Evolutionary conservation across 1,139 yeast genomes (phyloP).

Genomic region (Yamadazyma spencermartinsiae): DNA sequence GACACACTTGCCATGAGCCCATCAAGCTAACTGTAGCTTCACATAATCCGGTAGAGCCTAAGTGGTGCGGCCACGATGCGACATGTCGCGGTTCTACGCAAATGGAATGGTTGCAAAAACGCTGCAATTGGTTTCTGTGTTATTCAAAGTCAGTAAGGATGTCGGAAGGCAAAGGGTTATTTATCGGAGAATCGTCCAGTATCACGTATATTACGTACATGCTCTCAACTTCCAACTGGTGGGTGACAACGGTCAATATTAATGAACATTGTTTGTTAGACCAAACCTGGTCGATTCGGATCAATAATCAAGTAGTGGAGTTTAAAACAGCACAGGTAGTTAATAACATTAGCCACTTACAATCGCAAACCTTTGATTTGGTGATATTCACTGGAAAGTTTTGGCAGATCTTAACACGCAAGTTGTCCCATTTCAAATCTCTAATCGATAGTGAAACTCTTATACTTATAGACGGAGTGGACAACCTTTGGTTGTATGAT

Average conservation of each 20-base stretch:
- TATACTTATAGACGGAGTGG: conserved; percentile 18
- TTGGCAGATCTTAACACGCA: conserved; percentile 5
- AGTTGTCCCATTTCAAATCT: conserved; percentile 6
- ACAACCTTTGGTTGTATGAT: conserved; percentile 18
- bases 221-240: conserved; percentile 7
- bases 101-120: too few species aligned
- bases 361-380: conserved; percentile 10
- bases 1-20: too few species aligned
- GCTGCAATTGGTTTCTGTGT: too few species aligned
- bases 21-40: too few species aligned
- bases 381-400: conserved; percentile 13
- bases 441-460: conserved; percentile 10
- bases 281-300: conserved; percentile 6
- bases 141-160: too few species aligned
- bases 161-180: too few species aligned
- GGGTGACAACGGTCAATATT: conserved; percentile 6
- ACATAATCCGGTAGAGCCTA: too few species aligned
- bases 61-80: too few species aligned
- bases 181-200: neutral
- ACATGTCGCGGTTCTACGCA: too few species aligned
- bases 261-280: conserved; percentile 6
- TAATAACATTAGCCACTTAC: conserved; percentile 7
- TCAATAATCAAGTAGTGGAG: neutral
- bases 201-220: conserved; percentile 7
- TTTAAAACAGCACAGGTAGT: neutral